Evolutionary conservation across 169 alveolate species (phyloP).

Genomic region (Toxoplasma gondii): DNA sequence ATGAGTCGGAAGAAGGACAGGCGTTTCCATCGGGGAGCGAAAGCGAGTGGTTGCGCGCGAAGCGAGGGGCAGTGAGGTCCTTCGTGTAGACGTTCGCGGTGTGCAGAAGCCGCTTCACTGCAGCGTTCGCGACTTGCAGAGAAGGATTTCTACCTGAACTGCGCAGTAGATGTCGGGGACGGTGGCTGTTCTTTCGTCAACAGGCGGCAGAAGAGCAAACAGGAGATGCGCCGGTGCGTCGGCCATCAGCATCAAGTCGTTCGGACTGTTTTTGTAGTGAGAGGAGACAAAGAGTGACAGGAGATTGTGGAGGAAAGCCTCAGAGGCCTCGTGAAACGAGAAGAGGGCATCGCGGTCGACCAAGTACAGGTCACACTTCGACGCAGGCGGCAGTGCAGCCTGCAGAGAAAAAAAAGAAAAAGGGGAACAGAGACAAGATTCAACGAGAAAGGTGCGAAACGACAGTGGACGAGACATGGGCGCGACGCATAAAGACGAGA

Average conservation of each 20-base stretch:
- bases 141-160: slow-evolving; percentile 86
- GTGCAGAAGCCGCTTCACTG: too few species aligned
- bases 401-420: not conserved
- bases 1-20: too few species aligned
- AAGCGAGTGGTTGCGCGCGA: not conserved
- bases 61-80: not conserved
- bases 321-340: slow-evolving; percentile 97
- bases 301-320: slow-evolving; percentile 93
- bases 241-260: slow-evolving; percentile 97
- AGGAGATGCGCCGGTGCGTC: slow-evolving; percentile 99
- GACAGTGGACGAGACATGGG: not conserved
- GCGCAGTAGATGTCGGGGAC: slow-evolving; percentile 81
- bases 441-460: not conserved
- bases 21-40: too few species aligned
- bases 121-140: too few species aligned
- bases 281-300: slow-evolving; percentile 97
- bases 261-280: slow-evolving; percentile 99
- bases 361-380: slow-evolving; percentile 93
- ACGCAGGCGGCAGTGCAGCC: slow-evolving; percentile 92
- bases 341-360: slow-evolving; percentile 98
- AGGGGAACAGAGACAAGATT: not conserved
- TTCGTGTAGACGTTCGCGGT: not conserved
- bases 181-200: slow-evolving; percentile 36
- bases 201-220: slow-evolving; percentile 90
- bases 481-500: not conserved